Percentiles rank a stretch among this genome's conserved stretches.
Evolutionary conservation across 2,329 filamentous ascomycete species (phyloP).

Genomic region (Aspergillus versicolor): DNA sequence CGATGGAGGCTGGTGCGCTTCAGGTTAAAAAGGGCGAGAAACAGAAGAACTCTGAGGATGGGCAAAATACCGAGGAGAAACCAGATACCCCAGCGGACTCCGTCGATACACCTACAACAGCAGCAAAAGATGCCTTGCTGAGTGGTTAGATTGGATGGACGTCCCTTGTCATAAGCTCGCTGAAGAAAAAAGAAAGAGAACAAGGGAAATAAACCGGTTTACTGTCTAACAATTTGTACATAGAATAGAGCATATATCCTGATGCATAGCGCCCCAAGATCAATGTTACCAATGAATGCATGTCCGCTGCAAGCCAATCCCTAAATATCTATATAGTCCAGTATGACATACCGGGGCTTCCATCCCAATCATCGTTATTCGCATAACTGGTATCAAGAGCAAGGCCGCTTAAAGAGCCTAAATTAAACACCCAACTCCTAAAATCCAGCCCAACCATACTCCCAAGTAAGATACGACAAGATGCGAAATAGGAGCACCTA

Average conservation of each 20-base stretch:
- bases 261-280: conserved; percentile 6
- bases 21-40: conserved; percentile 63
- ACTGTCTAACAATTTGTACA: conserved; percentile 1
- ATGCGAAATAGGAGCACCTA: conserved; percentile 36
- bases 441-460: background rate
- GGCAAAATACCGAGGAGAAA: conserved; percentile 3
- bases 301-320: background rate
- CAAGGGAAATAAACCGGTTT: background rate
- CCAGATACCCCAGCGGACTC: conserved; percentile 11
- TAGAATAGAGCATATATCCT: conserved; percentile 5
- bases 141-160: conserved; percentile 22
- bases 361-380: background rate
- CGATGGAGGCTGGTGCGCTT: conserved; percentile 76
- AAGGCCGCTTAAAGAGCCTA: background rate
- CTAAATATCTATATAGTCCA: background rate
- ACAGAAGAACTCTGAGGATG: conserved; percentile 16
- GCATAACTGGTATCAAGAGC: conserved; percentile 7
- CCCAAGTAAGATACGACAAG: background rate
- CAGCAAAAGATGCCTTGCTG: conserved; percentile 29
- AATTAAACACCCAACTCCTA: conserved; percentile 9
- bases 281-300: background rate
- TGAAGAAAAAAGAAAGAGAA: background rate
- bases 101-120: conserved; percentile 15
- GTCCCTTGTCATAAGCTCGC: too few species aligned
- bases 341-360: background rate